phyloP scores from a whole-genome alignment of 2,329 filamentous ascomycete genomes.

The Pseudogymnoascus sp. region DNA sequence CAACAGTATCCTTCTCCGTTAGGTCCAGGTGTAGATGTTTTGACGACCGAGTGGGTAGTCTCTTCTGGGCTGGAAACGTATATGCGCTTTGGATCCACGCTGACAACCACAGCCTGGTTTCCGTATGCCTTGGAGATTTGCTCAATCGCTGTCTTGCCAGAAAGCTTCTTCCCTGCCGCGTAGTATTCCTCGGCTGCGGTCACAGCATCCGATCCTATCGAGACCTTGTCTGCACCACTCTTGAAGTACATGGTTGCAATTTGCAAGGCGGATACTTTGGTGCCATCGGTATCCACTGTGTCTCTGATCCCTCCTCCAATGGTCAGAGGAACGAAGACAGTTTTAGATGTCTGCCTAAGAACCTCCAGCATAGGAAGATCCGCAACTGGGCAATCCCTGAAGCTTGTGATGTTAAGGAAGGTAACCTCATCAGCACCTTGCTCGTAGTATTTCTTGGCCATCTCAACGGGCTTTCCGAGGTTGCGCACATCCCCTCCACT shows the following conservation, averaged over 20 bases:
- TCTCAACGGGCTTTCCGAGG: constrained; percentile 91
- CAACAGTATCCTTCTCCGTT: constrained; percentile 78
- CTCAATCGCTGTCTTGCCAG: constrained; percentile 86
- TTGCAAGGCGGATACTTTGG: constrained; percentile 78
- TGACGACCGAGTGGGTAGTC: constrained; percentile 65
- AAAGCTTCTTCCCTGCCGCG: constrained; percentile 58
- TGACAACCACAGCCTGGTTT: constrained; percentile 93
- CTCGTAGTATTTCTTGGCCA: constrained; percentile 90
- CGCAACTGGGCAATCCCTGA: constrained; percentile 87
- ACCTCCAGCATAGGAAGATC: constrained; percentile 97
- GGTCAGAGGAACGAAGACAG: constrained; percentile 92
- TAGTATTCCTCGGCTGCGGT: constrained; percentile 89
- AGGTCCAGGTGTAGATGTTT: constrained; percentile 64
- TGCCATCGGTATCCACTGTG: constrained; percentile 82
- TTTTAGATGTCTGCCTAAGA: constrained; percentile 74
- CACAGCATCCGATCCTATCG: constrained; percentile 92
- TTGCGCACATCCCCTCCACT: constrained; percentile 69
- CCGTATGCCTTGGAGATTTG: constrained; percentile 91
- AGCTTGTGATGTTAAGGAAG: constrained; percentile 97
- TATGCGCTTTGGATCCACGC: constrained; percentile 85
- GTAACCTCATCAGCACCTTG: constrained; percentile 95
- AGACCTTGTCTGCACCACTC: constrained; percentile 94
- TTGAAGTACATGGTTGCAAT: constrained; percentile 97
- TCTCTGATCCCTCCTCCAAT: constrained; percentile 94
- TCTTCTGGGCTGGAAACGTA: constrained; percentile 68